Evolutionary conservation across 1,284 basidiomycete species (phyloP).

Genomic region (Apiotrichum laibachii): DNA sequence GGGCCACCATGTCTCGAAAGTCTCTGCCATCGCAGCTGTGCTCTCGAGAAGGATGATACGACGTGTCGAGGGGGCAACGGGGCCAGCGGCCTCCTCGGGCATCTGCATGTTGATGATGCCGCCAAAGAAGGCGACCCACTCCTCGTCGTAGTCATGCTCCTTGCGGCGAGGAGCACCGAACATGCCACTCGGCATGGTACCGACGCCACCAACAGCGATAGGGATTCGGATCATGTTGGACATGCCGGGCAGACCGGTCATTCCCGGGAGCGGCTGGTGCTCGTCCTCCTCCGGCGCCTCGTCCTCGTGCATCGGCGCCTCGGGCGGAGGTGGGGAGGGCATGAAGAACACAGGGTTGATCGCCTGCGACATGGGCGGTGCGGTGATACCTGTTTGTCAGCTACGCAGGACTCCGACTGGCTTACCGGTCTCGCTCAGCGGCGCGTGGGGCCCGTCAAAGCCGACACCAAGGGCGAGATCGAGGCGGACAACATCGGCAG

Average conservation of each 20-base stretch:
- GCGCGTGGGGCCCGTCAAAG: slow-evolving; percentile 58
- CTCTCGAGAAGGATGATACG: slow-evolving; percentile 82
- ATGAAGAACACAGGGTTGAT: slow-evolving; percentile 60
- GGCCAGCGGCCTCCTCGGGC: slow-evolving; percentile 2
- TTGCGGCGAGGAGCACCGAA: slow-evolving; percentile 6
- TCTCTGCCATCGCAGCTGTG: slow-evolving; percentile 67
- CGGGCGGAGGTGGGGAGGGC: slow-evolving; percentile 53
- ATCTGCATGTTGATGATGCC: slow-evolving; percentile 36
- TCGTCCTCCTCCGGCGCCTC: slow-evolving; percentile 15
- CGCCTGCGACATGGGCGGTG: slow-evolving; percentile 19
- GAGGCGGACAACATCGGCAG: slow-evolving; percentile 73
- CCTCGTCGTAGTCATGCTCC: slow-evolving; percentile 20
- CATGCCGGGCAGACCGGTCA: slow-evolving; percentile 5
- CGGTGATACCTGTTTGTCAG: slow-evolving; percentile 23
- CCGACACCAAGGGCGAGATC: slow-evolving; percentile 63
- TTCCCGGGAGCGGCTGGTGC: not conserved
- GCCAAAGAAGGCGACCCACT: slow-evolving; percentile 37
- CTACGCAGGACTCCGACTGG: slow-evolving; percentile 58
- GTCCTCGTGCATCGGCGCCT: slow-evolving; percentile 12
- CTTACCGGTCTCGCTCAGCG: slow-evolving; percentile 65
- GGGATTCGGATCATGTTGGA: slow-evolving; percentile 21
- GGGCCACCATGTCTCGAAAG: slow-evolving; percentile 74
- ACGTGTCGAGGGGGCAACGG: slow-evolving; percentile 9
- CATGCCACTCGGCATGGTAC: slow-evolving; percentile 12
- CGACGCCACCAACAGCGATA: slow-evolving; percentile 5